Percentiles rank a stretch among this genome's conserved stretches.
Evolutionary conservation across 2,329 filamentous ascomycete genomes (phyloP).

Genomic region (Laburnicola sp.): DNA sequence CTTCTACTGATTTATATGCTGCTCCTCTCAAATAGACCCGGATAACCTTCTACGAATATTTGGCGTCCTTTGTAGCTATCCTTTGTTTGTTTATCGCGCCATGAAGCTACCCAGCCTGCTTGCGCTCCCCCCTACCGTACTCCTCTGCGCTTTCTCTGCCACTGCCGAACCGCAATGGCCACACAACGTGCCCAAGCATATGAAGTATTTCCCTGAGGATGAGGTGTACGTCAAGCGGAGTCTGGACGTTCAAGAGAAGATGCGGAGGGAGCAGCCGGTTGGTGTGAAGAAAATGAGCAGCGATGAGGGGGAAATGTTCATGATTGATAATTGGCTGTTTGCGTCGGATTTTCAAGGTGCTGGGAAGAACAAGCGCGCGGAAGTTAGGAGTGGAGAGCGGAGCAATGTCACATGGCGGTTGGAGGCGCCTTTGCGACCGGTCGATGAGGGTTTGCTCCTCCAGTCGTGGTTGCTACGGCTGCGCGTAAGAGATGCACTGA

Average conservation of each 20-base stretch:
- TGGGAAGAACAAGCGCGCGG: conserved; percentile 4
- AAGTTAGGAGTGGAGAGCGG: conserved; percentile 13
- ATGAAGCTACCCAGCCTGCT: conserved; percentile 36
- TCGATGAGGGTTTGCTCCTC: conserved; percentile 38
- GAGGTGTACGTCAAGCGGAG: conserved; percentile 48
- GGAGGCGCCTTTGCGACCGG: conserved; percentile 32
- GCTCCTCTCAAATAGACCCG: conserved; percentile 14
- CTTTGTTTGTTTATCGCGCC: background rate
- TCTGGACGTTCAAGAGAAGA: conserved; percentile 45
- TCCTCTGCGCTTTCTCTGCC: conserved; percentile 26
- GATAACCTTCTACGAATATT: conserved; percentile 3
- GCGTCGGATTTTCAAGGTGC: conserved; percentile 27
- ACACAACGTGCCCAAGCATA: conserved; percentile 50
- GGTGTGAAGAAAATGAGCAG: conserved; percentile 73
- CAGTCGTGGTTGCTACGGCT: conserved; percentile 42
- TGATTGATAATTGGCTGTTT: conserved; percentile 65
- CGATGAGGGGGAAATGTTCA: conserved; percentile 74
- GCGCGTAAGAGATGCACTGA: conserved; percentile 40
- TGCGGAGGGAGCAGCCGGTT: conserved; percentile 54
- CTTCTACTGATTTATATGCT: conserved; percentile 18
- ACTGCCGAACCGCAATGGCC: conserved; percentile 48
- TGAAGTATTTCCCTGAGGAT: conserved; percentile 54
- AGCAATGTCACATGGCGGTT: conserved; percentile 28
- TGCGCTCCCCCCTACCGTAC: conserved; percentile 35
- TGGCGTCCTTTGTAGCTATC: background rate